Percentiles rank a stretch among this genome's conserved stretches.
These are phyloP conservation scores for Ormosia semicastrata DNA, from an alignment of 306 rosid species.

Conservation along the genomic window DNA sequence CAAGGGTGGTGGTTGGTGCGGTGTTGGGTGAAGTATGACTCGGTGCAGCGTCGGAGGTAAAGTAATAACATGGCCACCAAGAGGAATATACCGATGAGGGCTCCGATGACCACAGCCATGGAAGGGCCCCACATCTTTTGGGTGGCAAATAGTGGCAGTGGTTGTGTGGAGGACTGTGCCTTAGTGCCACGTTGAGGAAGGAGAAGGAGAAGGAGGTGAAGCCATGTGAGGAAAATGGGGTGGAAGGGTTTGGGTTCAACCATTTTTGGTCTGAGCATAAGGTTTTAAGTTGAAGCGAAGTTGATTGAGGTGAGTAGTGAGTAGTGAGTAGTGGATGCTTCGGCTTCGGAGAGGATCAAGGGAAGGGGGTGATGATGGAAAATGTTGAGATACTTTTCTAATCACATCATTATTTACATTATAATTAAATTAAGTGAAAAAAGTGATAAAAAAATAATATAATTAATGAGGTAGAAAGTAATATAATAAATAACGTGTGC, in stretches of 20 bases:
- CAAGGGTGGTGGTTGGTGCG: background rate
- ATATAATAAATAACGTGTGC: too few species aligned
- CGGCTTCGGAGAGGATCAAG: background rate
- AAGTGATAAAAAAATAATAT: too few species aligned
- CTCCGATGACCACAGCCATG: background rate
- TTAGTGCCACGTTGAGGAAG: background rate
- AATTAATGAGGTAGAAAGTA: too few species aligned
- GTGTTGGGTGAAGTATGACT: background rate
- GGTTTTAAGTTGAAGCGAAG: too few species aligned
- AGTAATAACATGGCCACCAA: background rate
- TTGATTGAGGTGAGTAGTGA: too few species aligned
- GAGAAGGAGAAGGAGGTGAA: background rate
- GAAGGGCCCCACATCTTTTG: conserved; percentile 18
- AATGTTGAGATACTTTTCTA: too few species aligned
- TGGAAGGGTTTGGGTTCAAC: background rate
- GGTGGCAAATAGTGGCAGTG: background rate
- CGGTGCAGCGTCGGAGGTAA: background rate
- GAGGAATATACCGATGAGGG: background rate
- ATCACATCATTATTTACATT: too few species aligned
- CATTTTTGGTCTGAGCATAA: background rate
- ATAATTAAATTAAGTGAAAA: too few species aligned
- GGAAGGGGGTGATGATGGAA: too few species aligned
- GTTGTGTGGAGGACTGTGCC: conserved; percentile 34
- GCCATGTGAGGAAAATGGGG: background rate
- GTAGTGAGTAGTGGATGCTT: too few species aligned